These are phyloP conservation scores for Tylopilus sp. DNA, from an alignment of 768 basidiomycete species.

Conservation along the genomic window DNA sequence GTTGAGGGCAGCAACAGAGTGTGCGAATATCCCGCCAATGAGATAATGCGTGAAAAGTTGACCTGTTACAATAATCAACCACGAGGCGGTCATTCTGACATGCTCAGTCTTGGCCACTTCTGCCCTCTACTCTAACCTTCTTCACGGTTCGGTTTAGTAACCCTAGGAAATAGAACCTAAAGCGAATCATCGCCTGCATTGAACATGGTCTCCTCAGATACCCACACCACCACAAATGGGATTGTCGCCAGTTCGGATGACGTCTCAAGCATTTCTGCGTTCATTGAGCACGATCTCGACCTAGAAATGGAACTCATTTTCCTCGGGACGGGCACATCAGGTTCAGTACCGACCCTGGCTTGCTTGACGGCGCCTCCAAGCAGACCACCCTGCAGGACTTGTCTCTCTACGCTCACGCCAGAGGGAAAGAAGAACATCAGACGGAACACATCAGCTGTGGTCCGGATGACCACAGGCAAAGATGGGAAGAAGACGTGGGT, in stretches of 20 bases:
- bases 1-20: not conserved
- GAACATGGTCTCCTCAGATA: slow-evolving; percentile 5
- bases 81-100: not conserved
- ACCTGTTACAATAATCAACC: not conserved
- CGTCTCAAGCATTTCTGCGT: not conserved
- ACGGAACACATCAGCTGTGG: slow-evolving; percentile 75
- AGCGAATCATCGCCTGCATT: not conserved
- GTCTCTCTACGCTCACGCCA: slow-evolving; percentile 60
- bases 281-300: not conserved
- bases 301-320: slow-evolving; percentile 62
- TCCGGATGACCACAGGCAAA: slow-evolving; percentile 42
- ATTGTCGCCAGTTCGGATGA: not conserved
- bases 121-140: not conserved
- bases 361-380: slow-evolving; percentile 72
- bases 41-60: not conserved
- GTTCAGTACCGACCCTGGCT: slow-evolving; percentile 61
- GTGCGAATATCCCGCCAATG: not conserved
- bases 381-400: slow-evolving; percentile 54
- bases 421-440: slow-evolving; percentile 81
- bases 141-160: not conserved
- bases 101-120: not conserved
- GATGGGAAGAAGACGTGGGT: slow-evolving; percentile 49
- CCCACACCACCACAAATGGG: not conserved
- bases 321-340: slow-evolving; percentile 81
- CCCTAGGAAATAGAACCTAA: not conserved